These are phyloP conservation scores for Candida tammaniensis DNA, from an alignment of 805 yeast species.

Conservation along the genomic window DNA sequence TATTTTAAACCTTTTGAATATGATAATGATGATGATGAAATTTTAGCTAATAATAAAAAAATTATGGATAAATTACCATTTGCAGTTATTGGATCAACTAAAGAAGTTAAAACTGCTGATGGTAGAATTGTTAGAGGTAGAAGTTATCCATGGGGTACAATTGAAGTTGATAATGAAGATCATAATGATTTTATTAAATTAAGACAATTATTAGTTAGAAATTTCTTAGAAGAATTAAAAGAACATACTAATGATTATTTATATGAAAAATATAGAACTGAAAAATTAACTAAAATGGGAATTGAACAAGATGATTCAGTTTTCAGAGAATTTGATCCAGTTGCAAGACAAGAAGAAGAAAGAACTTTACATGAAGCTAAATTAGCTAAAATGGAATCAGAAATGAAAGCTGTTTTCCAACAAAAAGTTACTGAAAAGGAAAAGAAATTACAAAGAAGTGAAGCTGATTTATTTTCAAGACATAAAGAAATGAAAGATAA, in stretches of 20 bases:
- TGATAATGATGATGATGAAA: conserved; percentile 84
- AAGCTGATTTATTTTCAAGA: conserved; percentile 90
- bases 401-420: conserved; percentile 95
- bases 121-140: conserved; percentile 89
- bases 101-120: conserved; percentile 61
- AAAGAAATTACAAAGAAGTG: conserved; percentile 93
- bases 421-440: conserved; percentile 96
- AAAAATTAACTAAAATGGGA: conserved; percentile 76
- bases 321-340: conserved; percentile 94
- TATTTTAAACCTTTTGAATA: conserved; percentile 72
- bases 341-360: conserved; percentile 90
- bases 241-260: conserved; percentile 74
- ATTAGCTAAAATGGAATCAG: conserved; percentile 89
- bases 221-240: conserved; percentile 89
- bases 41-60: conserved; percentile 59
- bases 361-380: conserved; percentile 90
- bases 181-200: conserved; percentile 90
- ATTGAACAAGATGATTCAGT: conserved; percentile 89
- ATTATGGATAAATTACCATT: conserved; percentile 78
- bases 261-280: conserved; percentile 87
- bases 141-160: conserved; percentile 94
- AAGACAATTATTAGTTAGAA: conserved; percentile 84
- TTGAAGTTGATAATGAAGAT: conserved; percentile 91
- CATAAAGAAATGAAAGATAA: conserved; percentile 98
- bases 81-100: conserved; percentile 91